A percentile compares a stretch with the other conserved stretches of the same genome.
These are phyloP conservation scores for Cyclaneusma minus DNA, from an alignment of 2,329 filamentous ascomycete species.

Conservation along the genomic window DNA sequence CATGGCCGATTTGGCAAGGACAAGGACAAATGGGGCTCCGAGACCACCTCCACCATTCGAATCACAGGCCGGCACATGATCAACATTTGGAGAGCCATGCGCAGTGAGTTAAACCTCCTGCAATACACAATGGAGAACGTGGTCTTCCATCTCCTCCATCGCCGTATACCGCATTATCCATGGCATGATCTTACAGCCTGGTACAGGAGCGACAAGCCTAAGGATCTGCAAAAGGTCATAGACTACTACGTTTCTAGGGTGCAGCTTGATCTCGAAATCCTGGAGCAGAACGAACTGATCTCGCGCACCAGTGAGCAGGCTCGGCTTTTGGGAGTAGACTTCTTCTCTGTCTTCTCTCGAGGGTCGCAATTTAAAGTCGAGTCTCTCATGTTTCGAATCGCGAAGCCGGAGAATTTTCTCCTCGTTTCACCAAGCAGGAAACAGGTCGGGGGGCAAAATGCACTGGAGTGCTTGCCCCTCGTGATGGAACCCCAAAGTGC, in stretches of 20 bases:
- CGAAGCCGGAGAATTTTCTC: conserved; percentile 89
- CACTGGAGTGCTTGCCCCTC: conserved; percentile 80
- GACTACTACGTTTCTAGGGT: conserved; percentile 65
- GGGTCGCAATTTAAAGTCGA: conserved; percentile 98
- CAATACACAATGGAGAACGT: conserved; percentile 97
- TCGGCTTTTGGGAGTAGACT: conserved; percentile 81
- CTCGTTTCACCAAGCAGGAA: conserved; percentile 79
- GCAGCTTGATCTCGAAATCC: conserved; percentile 73
- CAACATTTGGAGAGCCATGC: conserved; percentile 95
- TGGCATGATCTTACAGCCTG: conserved; percentile 67
- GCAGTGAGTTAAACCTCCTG: conserved; percentile 75
- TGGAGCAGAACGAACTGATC: conserved; percentile 81
- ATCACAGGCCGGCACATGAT: conserved; percentile 94
- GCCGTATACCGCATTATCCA: conserved; percentile 75
- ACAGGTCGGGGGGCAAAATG: conserved; percentile 88
- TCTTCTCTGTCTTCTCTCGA: conserved; percentile 87
- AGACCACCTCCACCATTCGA: conserved; percentile 77
- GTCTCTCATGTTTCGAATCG: conserved; percentile 95
- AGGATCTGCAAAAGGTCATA: conserved; percentile 59
- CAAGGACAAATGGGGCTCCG: conserved; percentile 83
- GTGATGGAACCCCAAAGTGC: conserved; percentile 96
- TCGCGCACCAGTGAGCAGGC: conserved; percentile 88
- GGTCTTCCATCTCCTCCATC: conserved; percentile 76
- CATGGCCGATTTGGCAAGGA: conserved; percentile 77
- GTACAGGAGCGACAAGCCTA: conserved; percentile 55